Evolutionary conservation across 164 flowering plant species (phyloP), one percentile per base, ranked within the genome.

Genomic region (Platanus orientalis): DNA sequence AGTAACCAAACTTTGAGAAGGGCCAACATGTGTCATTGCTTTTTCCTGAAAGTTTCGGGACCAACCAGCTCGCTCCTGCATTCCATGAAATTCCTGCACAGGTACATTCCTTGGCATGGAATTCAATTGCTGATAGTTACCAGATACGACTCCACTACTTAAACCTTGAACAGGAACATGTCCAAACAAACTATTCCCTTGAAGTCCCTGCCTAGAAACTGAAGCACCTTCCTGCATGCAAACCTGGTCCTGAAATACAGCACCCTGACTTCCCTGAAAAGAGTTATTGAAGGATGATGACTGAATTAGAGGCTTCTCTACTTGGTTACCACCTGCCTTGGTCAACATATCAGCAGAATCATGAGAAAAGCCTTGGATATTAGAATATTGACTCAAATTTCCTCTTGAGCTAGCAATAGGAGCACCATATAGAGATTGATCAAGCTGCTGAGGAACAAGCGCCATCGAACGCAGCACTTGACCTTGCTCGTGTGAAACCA

Each of bases 401-500:
- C 77, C 72, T 69, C 82, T 74, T 51, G 78, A 57, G 55, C 61
- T 73, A 39, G 80, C 62, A 57, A 76, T 63, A 56, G 87, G 83
- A 72, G 76, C 69, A 40, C 88, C 88, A 76, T 84, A 83, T 13
- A 77, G 69, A 49, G 98, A 90, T 55, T 80, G 72, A 52, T 81
- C 89, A 65, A 62, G 59, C 67, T 80, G 89, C 61, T 78, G 90
- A 57, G 81, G 75, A 53, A 65, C 73, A 48, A 68, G 54, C 26
- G 82, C 81, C 86, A 75, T 80, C 78, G 74, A 44, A 29, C 67
- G 70, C 39, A 70, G 28, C 1, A 67, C 58, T 54, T 73, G 86
- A 52, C 74, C 71, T 60, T 83, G 84, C 21, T 76, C 81, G 50
- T 70, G 82, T 42, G 88, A 60, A 64, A 72, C 58, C 17, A 65